Base-by-base conservation (phyloP, 805 yeast genomes). In the Candida ascalaphidarum region DNA sequence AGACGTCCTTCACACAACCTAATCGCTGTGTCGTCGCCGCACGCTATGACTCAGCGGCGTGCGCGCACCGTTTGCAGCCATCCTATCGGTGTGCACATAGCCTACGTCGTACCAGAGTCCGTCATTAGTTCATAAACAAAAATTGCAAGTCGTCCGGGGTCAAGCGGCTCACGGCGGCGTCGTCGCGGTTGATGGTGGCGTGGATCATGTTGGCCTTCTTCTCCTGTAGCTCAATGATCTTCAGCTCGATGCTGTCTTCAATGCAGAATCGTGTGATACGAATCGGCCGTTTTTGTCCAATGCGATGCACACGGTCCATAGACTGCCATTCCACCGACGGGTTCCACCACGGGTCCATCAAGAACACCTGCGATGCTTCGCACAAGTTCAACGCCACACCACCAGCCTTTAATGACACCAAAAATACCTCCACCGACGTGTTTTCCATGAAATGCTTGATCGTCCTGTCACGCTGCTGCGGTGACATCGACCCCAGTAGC, bases 311-410 rank as follows among this genome's bases (percentile, higher is more conserved):
- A 59, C 99, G 76, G 55, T 92, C 99, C 55, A 95, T 95, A 28
- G 94, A 80, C 53, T 92, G 99, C 86, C 96, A 92, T 52, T 92
- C 98, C 6, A 89, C 92, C 41, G 94, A 81, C 1, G 97, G 97
- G 50, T 92, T 94, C 97, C 98, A 92, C 98, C 98, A 92, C 20
- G 97, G 97, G 46, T 92, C 99, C 65, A 92, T 65, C 25, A 92
- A 68, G 42, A 92, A 92, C 26, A 92, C 97, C 46, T 89, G 97
- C 3, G 94, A 86, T 0, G 98, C 97, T 46, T 94, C 99, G 47
- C 96, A 89, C 39, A 92, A 65, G 50, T 92, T 92, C 40, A 92
- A 65, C 0, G 98, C 98, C 23, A 92, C 98, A 58, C 99, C 99
- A 41, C 99, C 99, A 0, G 99, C 99, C 49, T 92, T 92, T 44